Percentiles rank a stretch among this genome's conserved stretches.
Conservation (phyloP, 2,329 filamentous ascomycete genomes). For the Hyphodiscus sp. region DNA sequence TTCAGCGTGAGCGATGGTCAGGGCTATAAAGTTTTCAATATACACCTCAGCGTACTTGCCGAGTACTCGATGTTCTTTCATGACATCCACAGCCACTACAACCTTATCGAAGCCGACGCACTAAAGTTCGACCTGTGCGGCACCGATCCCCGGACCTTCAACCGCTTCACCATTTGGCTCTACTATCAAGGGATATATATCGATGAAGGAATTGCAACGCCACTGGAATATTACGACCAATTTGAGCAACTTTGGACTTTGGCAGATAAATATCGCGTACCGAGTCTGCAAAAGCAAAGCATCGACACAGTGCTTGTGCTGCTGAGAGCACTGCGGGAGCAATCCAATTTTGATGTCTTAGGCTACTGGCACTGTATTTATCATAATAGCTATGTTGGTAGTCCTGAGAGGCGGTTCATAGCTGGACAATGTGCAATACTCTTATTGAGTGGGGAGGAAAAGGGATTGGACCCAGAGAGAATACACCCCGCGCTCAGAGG, state of each 20-base stretch:
- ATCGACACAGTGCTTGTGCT: constrained; percentile 4
- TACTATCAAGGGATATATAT: constrained; percentile 11
- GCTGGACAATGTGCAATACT: constrained; percentile 9
- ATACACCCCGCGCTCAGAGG: constrained; percentile 7
- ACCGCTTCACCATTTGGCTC: constrained; percentile 9
- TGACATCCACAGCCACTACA: constrained; percentile 7
- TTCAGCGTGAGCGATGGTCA: neutral
- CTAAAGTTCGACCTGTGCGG: constrained; percentile 9
- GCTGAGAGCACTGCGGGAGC: constrained; percentile 5
- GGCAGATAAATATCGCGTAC: constrained; percentile 10
- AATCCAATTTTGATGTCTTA: constrained; percentile 11
- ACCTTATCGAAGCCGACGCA: constrained; percentile 6
- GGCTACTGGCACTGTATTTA: constrained; percentile 10
- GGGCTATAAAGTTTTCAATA: constrained; percentile 3
- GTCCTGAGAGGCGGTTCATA: constrained; percentile 10
- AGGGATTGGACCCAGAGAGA: constrained; percentile 3
- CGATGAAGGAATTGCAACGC: constrained; percentile 4
- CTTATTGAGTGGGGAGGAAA: constrained; percentile 4
- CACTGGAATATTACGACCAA: constrained; percentile 10
- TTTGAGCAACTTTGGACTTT: constrained; percentile 9
- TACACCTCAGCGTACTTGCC: constrained; percentile 8
- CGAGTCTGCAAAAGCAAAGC: constrained; percentile 6
- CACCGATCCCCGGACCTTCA: constrained; percentile 9
- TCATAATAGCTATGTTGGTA: constrained; percentile 9
- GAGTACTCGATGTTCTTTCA: constrained; percentile 10